Base-by-base conservation (phyloP, 2,329 filamentous ascomycete species). In the Epicoccum sorghinum region DNA sequence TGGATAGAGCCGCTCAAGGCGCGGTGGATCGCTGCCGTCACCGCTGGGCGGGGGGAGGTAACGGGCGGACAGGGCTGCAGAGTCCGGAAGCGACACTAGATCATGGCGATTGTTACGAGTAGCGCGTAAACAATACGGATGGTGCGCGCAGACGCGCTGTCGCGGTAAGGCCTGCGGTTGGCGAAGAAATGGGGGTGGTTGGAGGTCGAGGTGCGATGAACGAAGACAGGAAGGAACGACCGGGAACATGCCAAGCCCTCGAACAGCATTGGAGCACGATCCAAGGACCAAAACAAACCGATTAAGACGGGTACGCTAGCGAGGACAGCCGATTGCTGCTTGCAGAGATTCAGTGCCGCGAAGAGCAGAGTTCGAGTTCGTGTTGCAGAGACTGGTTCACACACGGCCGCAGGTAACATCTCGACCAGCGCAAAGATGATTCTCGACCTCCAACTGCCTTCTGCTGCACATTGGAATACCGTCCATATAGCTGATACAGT, bases 101-200 rank as follows among this genome's bases (percentile, higher is more conserved):
- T 55, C 68, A 73, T 72, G 53, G 63, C 52, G 58, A 46, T 43
- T 35, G 32, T 37, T 38, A 7, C n/a, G 41, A 46, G 47, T 54
- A 54, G 62, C 53, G 60, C 62, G 59, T 54, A 32, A 51, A 52
- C 27, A 18, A 48, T 45, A 59, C 46, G 56, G 40, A 37, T 50
- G 55, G 54, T 53, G 64, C 62, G 67, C 64, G 61, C 56, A 56
- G 60, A 62, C 64, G 69, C 65, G 66, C 56, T 49, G 64, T 59
- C 57, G 64, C 54, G 55, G 58, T 47, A 57, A 40, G 45, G 40
- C 36, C 36, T 49, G 46, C 18, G 41, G 52, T 47, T 46, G 47
- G 58, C 43, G 56, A 55, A 42, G 57, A 61, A 67, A 62, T 62
- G 66, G 63, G 64, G 48, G 69, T 68, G 70, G 70, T 66, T 70